Evolutionary conservation across 768 basidiomycete species (phyloP).

Genomic region (Termitomyces sp.): DNA sequence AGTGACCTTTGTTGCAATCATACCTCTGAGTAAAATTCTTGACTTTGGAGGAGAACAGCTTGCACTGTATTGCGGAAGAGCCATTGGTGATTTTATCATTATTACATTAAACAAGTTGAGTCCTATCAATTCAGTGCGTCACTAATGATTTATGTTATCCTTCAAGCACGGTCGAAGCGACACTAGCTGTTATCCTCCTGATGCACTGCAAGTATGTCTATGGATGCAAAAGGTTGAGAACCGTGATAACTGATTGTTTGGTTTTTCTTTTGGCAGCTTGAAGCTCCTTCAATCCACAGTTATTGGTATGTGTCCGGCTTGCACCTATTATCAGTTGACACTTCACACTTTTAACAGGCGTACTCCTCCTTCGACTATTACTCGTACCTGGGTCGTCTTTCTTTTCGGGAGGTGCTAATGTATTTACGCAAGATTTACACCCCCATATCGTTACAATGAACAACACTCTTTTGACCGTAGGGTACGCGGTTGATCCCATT

Average conservation of each 20-base stretch:
- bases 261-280: conserved; percentile 30
- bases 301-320: conserved; percentile 34
- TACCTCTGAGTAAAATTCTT: conserved; percentile 44
- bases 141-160: neutral
- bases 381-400: conserved; percentile 67
- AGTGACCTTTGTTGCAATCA: conserved; percentile 45
- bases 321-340: neutral
- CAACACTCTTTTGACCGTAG: conserved; percentile 60
- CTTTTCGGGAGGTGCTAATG: conserved; percentile 57
- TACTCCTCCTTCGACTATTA: conserved; percentile 64
- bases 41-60: conserved; percentile 49
- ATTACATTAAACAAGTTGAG: conserved; percentile 46
- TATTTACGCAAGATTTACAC: conserved; percentile 61
- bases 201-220: conserved; percentile 39
- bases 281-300: conserved; percentile 65
- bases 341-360: conserved; percentile 32
- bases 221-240: neutral
- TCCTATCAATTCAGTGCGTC: neutral
- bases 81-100: conserved; percentile 43
- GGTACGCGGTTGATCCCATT: conserved; percentile 30
- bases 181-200: conserved; percentile 42
- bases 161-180: conserved; percentile 41
- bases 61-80: conserved; percentile 41
- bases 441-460: conserved; percentile 63
- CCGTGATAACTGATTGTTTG: neutral